These are phyloP conservation scores for Penicillium sp. DNA, from an alignment of 2,329 filamentous ascomycete genomes.

Conservation along the genomic window DNA sequence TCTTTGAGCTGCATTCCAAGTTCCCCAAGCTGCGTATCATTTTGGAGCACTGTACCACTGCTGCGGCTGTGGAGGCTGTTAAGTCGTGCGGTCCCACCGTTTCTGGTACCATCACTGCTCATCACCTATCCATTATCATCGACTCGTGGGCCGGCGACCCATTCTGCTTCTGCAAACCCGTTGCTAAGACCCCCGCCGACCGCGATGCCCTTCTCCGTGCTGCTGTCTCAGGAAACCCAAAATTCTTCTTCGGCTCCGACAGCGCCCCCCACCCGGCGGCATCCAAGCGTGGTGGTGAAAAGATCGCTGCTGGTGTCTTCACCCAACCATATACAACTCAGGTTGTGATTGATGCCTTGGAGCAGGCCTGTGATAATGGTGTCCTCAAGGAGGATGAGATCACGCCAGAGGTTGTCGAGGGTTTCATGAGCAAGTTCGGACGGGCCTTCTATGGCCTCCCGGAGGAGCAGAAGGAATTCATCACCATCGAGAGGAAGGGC, in stretches of 20 bases:
- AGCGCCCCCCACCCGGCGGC: slow-evolving; percentile 63
- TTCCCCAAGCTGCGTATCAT: slow-evolving; percentile 63
- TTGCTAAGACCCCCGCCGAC: slow-evolving; percentile 69
- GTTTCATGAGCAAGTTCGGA: slow-evolving; percentile 58
- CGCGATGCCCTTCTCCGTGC: slow-evolving; percentile 69
- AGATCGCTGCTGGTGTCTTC: slow-evolving; percentile 58
- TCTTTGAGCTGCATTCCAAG: slow-evolving; percentile 66
- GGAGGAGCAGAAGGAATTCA: slow-evolving; percentile 48
- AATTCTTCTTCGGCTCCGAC: slow-evolving; percentile 70
- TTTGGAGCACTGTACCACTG: slow-evolving; percentile 84
- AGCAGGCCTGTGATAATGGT: slow-evolving; percentile 54
- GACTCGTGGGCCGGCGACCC: slow-evolving; percentile 71
- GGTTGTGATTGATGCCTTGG: slow-evolving; percentile 58
- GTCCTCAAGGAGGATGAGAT: slow-evolving; percentile 55
- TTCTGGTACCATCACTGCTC: slow-evolving; percentile 69
- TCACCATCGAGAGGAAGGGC: slow-evolving; percentile 57
- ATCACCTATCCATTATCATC: slow-evolving; percentile 77
- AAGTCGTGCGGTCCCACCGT: slow-evolving; percentile 73
- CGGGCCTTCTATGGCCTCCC: slow-evolving; percentile 57
- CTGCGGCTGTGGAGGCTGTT: slow-evolving; percentile 75
- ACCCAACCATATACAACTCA: slow-evolving; percentile 61
- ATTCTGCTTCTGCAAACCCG: slow-evolving; percentile 77
- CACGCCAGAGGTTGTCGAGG: slow-evolving; percentile 53
- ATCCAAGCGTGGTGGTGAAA: slow-evolving; percentile 55
- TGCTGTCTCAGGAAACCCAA: slow-evolving; percentile 53